Conservation (phyloP, 108 stramenopile species). For the Seminavis robusta region DNA sequence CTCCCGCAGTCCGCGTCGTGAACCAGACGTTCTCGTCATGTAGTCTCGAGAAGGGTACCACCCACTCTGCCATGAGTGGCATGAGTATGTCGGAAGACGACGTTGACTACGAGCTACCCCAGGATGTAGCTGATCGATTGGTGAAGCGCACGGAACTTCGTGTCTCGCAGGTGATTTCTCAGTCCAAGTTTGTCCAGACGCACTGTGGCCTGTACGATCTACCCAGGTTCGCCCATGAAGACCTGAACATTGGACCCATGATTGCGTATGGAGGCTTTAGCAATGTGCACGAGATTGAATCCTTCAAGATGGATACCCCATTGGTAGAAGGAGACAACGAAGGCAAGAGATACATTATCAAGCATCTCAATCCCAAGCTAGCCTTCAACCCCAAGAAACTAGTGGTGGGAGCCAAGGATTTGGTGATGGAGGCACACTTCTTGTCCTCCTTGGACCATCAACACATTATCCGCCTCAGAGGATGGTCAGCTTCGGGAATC, state of each 20-base stretch:
- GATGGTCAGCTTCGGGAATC: conserved; percentile 69
- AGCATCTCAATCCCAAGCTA: conserved; percentile 63
- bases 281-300: conserved; percentile 28
- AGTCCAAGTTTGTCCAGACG: conserved; percentile 30
- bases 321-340: conserved; percentile 9
- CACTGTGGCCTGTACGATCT: conserved; percentile 39
- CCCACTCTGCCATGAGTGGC: background rate
- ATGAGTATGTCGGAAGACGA: conserved; percentile 1
- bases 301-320: conserved; percentile 26
- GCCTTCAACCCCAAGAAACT: conserved; percentile 50
- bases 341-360: conserved; percentile 46
- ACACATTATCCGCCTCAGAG: conserved; percentile 70
- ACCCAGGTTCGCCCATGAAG: conserved; percentile 42
- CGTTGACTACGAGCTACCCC: conserved; percentile 30
- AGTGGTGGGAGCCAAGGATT: conserved; percentile 54
- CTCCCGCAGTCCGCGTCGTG: too few relatives aligned
- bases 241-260: conserved; percentile 45
- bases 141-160: conserved; percentile 50
- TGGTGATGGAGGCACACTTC: conserved; percentile 58
- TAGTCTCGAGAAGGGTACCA: conserved; percentile 6
- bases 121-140: conserved; percentile 40
- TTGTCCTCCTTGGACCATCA: conserved; percentile 42
- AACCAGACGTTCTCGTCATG: too few relatives aligned
- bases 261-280: conserved; percentile 54
- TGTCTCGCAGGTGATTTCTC: conserved; percentile 43